Evolutionary conservation across 2,329 filamentous ascomycete genomes (phyloP), one percentile per base, ranked within the genome.

Genomic region (Xylaria sp.): DNA sequence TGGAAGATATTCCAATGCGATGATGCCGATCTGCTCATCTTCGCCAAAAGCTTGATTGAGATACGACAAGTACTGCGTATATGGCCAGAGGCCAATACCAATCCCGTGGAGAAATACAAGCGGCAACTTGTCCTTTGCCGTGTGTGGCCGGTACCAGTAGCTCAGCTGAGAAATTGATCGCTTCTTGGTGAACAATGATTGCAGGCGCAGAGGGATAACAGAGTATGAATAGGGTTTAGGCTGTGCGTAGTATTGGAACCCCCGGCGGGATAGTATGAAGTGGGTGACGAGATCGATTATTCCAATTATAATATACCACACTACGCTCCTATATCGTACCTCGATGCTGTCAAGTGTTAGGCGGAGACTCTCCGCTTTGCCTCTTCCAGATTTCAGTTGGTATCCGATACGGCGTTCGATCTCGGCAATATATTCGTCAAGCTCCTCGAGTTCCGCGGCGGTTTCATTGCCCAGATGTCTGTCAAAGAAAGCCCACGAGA

Each of bases 81-180:
- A 91, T 0, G 89, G 85, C 75, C 86, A 86, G 2, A 93, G 83
- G 0, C 91, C 90, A 65, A 93, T 83, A 48, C 90, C 90, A 57
- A 92, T 91, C 18, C 91, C 91, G 72, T 93, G 91, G 56, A 92
- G 83, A 78, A 92, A 92, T 4, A 93, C 78, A 8, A 93, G 78
- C 0, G 90, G 91, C 0, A 86, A 78, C 23, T 83, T 81, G 2
- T 79, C 83, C 60, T 83, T 83, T 1, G 87, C 87, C 0, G 81
- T 87, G 74, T 92, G 90, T 5, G 87, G 87, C 1, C 86, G 85
- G 72, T 90, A 82, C 88, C 89, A 93, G 80, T 93, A 93, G 68
- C 85, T 84, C 6, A 91, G 70, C 10, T 80, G 73, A 5, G 84
- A 83, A 4, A 83, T 81, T 1, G 89, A 90, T 28, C 78, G 78